Evolutionary conservation across 352 stramenopile species (phyloP), one percentile per base, ranked within the genome.

Genomic region (Phytophthora quininea): DNA sequence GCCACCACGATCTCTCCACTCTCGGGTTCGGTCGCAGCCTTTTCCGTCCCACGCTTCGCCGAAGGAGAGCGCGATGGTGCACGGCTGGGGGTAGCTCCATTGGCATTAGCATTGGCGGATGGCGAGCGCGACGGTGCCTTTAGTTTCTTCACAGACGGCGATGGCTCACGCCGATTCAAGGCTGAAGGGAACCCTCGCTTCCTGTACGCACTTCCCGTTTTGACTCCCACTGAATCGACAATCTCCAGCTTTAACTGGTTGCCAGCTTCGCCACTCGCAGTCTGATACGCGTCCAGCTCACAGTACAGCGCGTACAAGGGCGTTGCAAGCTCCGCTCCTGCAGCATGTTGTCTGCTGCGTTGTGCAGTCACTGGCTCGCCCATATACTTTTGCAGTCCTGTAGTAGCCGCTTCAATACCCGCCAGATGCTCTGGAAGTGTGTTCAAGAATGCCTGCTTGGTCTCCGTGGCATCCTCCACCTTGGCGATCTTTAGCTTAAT

Each of bases 271-370:
- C 58, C 55, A 58, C 85, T 90, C 5, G 80, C 81, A 9, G 59
- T 79, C 47, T 82, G 72, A 43, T 92, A 94, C 1, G 82, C 84
- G 19, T 94, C 82, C 6, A 94, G 58, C 58, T 94, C 86, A 52
- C 82, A 91, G 49, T 82, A 94, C 3, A 94, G 58, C 52, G 77
- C 74, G 61, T 92, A 94, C 24, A 94, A 57, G 29, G 86, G 82
- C 19, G 80, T 73, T 0, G 86, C 27, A 0, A 92, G 71, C 58
- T 87, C 68, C 31, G 61, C 31, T 19, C 55, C 82, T 3, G 86
- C 86, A 6, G 77, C 55, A 9, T 75, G 69, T 38, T 91, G 84
- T 32, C 71, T 67, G 24, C 57, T 69, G 11, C 81, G 65, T 53
- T 77, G 73, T 6, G 67, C 64, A 2, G 80, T 75, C 29, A 91